Evolutionary conservation across 2,329 filamentous ascomycete species (phyloP), one percentile per base, ranked within the genome.

Genomic region (Diaporthe sp.): DNA sequence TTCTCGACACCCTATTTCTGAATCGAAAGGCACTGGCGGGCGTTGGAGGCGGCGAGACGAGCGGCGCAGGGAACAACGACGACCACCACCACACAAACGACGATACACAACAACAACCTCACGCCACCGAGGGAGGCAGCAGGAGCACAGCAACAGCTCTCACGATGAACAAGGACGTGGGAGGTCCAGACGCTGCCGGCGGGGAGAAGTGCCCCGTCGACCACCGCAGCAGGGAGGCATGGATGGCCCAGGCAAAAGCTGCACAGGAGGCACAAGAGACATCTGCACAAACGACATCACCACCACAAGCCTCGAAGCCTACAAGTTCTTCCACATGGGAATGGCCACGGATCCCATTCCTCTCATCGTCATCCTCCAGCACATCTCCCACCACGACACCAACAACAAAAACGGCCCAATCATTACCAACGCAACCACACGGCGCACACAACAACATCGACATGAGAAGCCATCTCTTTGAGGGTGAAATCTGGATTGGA

Each of bases 141-240:
- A 44, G 30, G 19, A 63, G 32, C 22, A 32, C 47, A 17, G 56
- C 53, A 30, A 58, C 50, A 3, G 27, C 39, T 42, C n/a, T 63
- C 68, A 17, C 47, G 27, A 73, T 68, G 66, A 70, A 61, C 51
- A 65, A 61, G 17, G 59, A 63, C 19, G 30, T 44, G 27, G 63
- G 42, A 32, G 25, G 53, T 3, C 22, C 55, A 44, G 61, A 69
- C 35, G 78, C 76, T 25, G 81, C 81, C 61, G 81, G 81, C 77
- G 69, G 22, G 56, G 81, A n/a, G n/a, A 88, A 87, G 73, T 98
- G 97, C 80, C 97, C 97, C 7, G 95, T 98, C 80, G 96, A 98
- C 85, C 94, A 96, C 85, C 94, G 94, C 80, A 93, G 95, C 70
- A 93, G 97, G 79, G 93, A 95, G 79, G 91, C 93, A 79, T 99